Percentiles rank a stretch among this genome's conserved stretches.
Conservation (phyloP, 208 protist species). For the Leishmania mexicana region DNA sequence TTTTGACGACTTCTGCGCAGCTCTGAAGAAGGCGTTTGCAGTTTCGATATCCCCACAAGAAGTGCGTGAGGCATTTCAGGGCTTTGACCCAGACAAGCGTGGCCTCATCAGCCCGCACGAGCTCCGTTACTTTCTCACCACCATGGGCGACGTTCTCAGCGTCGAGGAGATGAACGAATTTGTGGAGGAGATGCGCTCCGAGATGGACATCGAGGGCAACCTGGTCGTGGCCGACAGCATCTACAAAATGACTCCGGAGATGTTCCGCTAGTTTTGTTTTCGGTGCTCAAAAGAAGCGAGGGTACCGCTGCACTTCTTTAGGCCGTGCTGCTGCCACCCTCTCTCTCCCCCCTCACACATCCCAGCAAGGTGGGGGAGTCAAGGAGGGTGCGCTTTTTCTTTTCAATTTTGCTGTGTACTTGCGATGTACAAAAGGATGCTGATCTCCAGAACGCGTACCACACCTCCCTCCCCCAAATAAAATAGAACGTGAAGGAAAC, state of each 20-base stretch:
- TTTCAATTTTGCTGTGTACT: not conserved
- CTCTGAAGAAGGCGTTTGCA: constrained; percentile 62
- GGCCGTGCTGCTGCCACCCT: not conserved
- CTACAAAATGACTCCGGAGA: constrained; percentile 87
- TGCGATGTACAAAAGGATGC: not conserved
- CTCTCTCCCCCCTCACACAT: not conserved
- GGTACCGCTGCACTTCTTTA: not conserved
- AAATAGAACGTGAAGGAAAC: not conserved
- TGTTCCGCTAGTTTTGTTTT: constrained; percentile 46
- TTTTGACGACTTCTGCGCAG: constrained; percentile 80
- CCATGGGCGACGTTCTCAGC: constrained; percentile 92
- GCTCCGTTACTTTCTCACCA: constrained; percentile 94
- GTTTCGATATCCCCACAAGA: constrained; percentile 68
- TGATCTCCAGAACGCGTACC: not conserved
- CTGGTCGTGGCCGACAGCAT: constrained; percentile 73
- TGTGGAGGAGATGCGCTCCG: constrained; percentile 80
- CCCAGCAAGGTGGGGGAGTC: not conserved
- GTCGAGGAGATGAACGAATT: constrained; percentile 92
- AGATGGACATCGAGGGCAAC: constrained; percentile 92
- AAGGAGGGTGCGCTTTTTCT: not conserved
- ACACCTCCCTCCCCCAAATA: not conserved
- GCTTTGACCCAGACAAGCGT: constrained; percentile 94
- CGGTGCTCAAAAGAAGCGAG: not conserved
- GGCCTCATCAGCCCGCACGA: constrained; percentile 93
- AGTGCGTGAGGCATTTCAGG: constrained; percentile 90